Conservation (phyloP, 2,329 filamentous ascomycete genomes). For the Uncinocarpus reesii region DNA sequence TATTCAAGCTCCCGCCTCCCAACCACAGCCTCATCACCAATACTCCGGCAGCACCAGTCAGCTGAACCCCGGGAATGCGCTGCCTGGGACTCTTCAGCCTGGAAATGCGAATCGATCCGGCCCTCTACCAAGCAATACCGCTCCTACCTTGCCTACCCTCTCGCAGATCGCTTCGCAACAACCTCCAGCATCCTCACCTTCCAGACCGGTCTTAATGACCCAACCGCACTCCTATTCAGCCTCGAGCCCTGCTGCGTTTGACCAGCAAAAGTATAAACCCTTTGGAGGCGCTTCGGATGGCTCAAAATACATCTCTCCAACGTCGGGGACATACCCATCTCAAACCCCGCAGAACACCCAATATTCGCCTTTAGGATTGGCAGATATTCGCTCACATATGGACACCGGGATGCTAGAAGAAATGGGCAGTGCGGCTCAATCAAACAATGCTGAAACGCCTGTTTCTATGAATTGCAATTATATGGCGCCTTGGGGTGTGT, state of each 20-base stretch:
- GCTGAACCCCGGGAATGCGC: slow-evolving; percentile 26
- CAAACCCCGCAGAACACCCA: slow-evolving; percentile 50
- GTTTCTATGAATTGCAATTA: slow-evolving; percentile 76
- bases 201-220: slow-evolving; percentile 51
- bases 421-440: slow-evolving; percentile 43
- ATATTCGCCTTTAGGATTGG: slow-evolving; percentile 80
- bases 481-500: slow-evolving; percentile 85
- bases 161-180: slow-evolving; percentile 39
- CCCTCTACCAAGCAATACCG: slow-evolving; percentile 46
- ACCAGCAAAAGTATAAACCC: slow-evolving; percentile 52
- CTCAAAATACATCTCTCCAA: slow-evolving; percentile 51
- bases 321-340: slow-evolving; percentile 33
- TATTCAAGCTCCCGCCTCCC: slow-evolving; percentile 47
- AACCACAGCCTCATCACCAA: slow-evolving; percentile 24
- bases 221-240: slow-evolving; percentile 63
- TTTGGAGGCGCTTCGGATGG: slow-evolving; percentile 56
- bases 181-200: slow-evolving; percentile 44
- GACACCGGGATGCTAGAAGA: slow-evolving; percentile 71
- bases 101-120: slow-evolving; percentile 44
- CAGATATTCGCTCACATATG: slow-evolving; percentile 79
- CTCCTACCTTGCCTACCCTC: slow-evolving; percentile 49
- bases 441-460: slow-evolving; percentile 57
- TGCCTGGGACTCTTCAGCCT: slow-evolving; percentile 54
- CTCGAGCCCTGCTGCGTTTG: slow-evolving; percentile 62
- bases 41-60: slow-evolving; percentile 34